phyloP scores from a whole-genome alignment of 768 basidiomycete species.

The Russula sp. region DNA sequence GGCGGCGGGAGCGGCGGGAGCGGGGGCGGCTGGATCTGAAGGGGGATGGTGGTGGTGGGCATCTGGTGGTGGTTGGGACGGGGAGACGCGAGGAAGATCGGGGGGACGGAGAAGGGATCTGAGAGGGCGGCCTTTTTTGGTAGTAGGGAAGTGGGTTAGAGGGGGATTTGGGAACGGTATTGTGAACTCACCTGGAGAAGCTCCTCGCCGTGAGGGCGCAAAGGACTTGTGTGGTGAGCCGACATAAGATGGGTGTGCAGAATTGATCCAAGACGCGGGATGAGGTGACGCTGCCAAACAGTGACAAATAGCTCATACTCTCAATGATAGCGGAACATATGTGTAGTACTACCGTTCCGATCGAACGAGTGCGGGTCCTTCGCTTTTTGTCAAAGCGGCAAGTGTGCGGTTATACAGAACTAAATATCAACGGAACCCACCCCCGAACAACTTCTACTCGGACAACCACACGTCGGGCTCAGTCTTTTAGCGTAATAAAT shows the following conservation, averaged over 20 bases:
- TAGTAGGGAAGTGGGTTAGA: too few relatives aligned
- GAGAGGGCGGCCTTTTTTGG: constrained; percentile 31
- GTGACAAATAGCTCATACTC: constrained; percentile 2
- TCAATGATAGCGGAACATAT: constrained; percentile 6
- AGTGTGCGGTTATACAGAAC: constrained; percentile 19
- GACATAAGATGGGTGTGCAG: constrained; percentile 6
- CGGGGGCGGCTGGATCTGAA: neutral
- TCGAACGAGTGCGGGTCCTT: constrained; percentile 6
- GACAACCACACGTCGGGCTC: constrained; percentile 1
- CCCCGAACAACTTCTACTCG: constrained; percentile 11
- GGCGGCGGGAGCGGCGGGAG: too few relatives aligned
- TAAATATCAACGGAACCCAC: constrained; percentile 11
- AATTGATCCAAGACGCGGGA: neutral
- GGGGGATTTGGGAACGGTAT: neutral
- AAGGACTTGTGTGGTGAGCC: constrained; percentile 20
- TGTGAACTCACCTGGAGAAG: constrained; percentile 27
- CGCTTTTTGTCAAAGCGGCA: constrained; percentile 17
- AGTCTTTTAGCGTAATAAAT: constrained; percentile 13
- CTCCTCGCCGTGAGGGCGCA: constrained; percentile 28
- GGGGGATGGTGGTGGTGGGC: neutral
- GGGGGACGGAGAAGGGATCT: constrained; percentile 26
- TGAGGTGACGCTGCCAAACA: constrained; percentile 2
- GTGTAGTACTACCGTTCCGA: constrained; percentile 5
- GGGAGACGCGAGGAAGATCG: constrained; percentile 22
- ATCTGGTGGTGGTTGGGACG: neutral